Conservation (phyloP, 352 stramenopile genomes). For the Phytophthora sojae region DNA sequence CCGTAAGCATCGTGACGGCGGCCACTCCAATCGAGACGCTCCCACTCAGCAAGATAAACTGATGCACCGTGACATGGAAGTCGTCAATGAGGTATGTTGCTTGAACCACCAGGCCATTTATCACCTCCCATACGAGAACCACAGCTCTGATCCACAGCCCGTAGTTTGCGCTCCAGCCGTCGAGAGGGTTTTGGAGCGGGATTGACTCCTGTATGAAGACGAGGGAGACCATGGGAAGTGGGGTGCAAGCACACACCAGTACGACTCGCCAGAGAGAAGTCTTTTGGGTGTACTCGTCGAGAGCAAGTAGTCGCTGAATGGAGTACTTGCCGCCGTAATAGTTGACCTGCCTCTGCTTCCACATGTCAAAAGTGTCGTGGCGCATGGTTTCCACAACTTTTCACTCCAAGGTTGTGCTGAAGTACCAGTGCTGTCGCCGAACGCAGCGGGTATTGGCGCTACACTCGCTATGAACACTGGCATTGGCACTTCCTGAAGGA, state of each 20-base stretch:
- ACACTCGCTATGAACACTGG: not conserved
- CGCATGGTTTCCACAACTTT: not conserved
- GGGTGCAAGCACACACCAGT: conserved; percentile 4
- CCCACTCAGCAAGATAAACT: not conserved
- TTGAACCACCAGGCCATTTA: not conserved
- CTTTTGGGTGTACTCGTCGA: not conserved
- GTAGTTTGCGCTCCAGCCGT: conserved; percentile 4
- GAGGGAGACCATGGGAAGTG: not conserved
- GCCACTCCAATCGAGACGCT: not conserved
- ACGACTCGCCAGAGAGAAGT: not conserved
- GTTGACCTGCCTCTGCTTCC: conserved; percentile 1
- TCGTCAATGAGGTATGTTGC: not conserved
- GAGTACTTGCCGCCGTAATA: conserved; percentile 1
- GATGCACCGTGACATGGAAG: not conserved
- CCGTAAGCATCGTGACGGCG: not conserved
- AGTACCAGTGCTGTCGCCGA: not conserved
- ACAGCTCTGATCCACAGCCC: conserved; percentile 8
- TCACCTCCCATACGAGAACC: not conserved
- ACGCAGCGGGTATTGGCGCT: not conserved
- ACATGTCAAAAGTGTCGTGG: not conserved
- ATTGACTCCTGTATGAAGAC: conserved; percentile 1
- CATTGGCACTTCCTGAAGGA: not conserved
- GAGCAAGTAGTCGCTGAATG: not conserved
- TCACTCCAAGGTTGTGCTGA: not conserved
- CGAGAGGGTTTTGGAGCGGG: conserved; percentile 4